phyloP scores from a whole-genome alignment of 768 basidiomycete genomes.

The Amylocystis lapponica region DNA sequence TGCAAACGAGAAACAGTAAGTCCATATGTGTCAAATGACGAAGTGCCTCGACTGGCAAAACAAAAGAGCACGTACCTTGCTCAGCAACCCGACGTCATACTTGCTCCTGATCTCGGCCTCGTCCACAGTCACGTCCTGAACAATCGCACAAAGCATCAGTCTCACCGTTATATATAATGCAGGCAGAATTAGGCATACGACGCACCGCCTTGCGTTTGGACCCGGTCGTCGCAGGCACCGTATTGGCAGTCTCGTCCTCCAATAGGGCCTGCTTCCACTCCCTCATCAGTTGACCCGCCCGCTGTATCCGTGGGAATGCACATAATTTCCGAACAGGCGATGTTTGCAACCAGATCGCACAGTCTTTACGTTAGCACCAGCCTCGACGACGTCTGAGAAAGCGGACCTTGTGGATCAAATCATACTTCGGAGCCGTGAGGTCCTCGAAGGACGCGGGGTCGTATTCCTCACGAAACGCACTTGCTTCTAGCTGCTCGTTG shows the following conservation, averaged over 20 bases:
- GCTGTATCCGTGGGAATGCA: conserved; percentile 30
- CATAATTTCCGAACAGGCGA: not conserved
- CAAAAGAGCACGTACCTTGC: conserved; percentile 47
- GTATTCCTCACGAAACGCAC: conserved; percentile 88
- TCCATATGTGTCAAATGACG: conserved; percentile 1
- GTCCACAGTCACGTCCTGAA: conserved; percentile 56
- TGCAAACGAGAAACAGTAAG: conserved; percentile 12
- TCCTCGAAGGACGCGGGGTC: conserved; percentile 77
- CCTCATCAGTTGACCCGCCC: conserved; percentile 61
- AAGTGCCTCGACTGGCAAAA: not conserved
- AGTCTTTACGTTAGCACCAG: not conserved
- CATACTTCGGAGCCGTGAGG: conserved; percentile 69
- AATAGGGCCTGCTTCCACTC: conserved; percentile 64
- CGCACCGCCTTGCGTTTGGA: conserved; percentile 73
- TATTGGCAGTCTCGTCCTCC: conserved; percentile 58
- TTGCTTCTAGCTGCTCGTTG: conserved; percentile 86
- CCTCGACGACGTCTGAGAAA: conserved; percentile 1
- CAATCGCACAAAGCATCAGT: not conserved
- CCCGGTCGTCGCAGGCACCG: conserved; percentile 40
- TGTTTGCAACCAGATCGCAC: conserved; percentile 2
- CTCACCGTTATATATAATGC: not conserved
- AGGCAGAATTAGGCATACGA: conserved; percentile 4
- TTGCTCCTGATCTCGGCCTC: conserved; percentile 71
- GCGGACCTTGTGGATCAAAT: conserved; percentile 73
- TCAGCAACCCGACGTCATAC: conserved; percentile 52